Evolutionary conservation across 164 flowering plant species (phyloP).

Genomic region (Nelumbo lutea): DNA sequence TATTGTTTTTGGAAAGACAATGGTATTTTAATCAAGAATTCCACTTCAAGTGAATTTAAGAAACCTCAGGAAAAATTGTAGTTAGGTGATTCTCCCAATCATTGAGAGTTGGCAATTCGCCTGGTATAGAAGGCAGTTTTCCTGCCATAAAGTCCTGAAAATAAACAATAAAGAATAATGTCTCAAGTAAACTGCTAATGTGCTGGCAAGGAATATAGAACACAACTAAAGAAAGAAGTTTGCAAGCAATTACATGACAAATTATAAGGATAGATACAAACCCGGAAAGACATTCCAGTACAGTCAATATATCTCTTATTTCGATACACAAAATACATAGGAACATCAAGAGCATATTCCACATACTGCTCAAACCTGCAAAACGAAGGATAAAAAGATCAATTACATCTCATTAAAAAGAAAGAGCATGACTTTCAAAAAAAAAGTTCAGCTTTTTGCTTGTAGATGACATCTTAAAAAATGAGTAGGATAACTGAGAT

Average conservation of each 20-base stretch:
- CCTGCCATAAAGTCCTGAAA: conserved; percentile 94
- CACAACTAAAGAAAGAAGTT: conserved; percentile 4
- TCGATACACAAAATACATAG: conserved; percentile 21
- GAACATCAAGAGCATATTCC: too few species aligned
- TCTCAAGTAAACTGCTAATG: background rate
- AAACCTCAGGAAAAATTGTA: conserved; percentile 97
- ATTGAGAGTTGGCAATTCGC: too few species aligned
- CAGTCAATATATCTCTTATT: conserved; percentile 93
- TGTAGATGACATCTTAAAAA: too few species aligned
- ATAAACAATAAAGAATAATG: conserved; percentile 13
- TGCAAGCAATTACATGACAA: conserved; percentile 7
- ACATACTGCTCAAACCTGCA: too few species aligned
- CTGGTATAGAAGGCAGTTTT: conserved; percentile 39
- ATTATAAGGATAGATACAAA: conserved; percentile 32
- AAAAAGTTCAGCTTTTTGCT: background rate
- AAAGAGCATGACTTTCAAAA: too few species aligned
- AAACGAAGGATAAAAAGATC: too few species aligned
- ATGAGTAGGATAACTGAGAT: too few species aligned
- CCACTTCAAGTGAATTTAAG: conserved; percentile 5
- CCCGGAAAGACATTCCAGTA: conserved; percentile 91
- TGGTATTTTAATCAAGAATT: background rate
- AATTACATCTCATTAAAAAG: too few species aligned
- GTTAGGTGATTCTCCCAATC: conserved; percentile 28
- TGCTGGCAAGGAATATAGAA: background rate
- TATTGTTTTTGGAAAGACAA: background rate